These are phyloP conservation scores for Polychytrium aggregatum DNA, from an alignment of 192 early-diverging fungal species.

Conservation along the genomic window DNA sequence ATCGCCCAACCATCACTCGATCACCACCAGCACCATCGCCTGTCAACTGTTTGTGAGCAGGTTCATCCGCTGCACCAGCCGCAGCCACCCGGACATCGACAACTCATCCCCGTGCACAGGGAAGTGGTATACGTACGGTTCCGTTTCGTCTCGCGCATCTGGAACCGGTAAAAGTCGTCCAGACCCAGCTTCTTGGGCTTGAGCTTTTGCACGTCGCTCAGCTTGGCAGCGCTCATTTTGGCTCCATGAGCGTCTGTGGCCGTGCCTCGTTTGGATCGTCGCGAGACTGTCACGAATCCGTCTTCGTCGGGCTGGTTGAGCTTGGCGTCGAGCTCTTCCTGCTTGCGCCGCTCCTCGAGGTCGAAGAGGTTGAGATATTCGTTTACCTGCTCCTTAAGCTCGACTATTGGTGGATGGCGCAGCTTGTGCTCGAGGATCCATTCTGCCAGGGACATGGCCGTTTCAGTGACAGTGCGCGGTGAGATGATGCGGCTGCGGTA, in stretches of 20 bases:
- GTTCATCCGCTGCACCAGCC: too few relatives aligned
- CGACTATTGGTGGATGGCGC: constrained; percentile 20
- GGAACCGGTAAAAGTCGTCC: constrained; percentile 92
- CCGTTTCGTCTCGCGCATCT: constrained; percentile 81
- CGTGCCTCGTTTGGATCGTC: constrained; percentile 46
- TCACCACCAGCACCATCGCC: background rate
- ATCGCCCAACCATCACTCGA: background rate
- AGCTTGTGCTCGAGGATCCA: constrained; percentile 9
- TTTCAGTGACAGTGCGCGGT: too few relatives aligned
- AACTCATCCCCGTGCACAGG: background rate
- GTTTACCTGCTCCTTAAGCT: constrained; percentile 59
- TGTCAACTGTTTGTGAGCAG: too few relatives aligned
- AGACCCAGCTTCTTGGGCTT: constrained; percentile 73
- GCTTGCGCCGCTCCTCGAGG: constrained; percentile 57
- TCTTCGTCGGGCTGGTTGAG: constrained; percentile 84
- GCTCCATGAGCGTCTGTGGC: constrained; percentile 61
- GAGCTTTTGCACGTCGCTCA: constrained; percentile 33
- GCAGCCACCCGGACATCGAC: too few relatives aligned
- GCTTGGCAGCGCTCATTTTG: constrained; percentile 43
- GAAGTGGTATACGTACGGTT: constrained; percentile 45
- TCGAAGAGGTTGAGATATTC: constrained; percentile 67
- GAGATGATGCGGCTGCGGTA: too few relatives aligned
- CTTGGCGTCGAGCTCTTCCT: constrained; percentile 47
- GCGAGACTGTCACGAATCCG: constrained; percentile 79
- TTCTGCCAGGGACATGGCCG: background rate